These are phyloP conservation scores for Hippophae gyantsensis DNA, from an alignment of 306 rosid species.

Conservation along the genomic window DNA sequence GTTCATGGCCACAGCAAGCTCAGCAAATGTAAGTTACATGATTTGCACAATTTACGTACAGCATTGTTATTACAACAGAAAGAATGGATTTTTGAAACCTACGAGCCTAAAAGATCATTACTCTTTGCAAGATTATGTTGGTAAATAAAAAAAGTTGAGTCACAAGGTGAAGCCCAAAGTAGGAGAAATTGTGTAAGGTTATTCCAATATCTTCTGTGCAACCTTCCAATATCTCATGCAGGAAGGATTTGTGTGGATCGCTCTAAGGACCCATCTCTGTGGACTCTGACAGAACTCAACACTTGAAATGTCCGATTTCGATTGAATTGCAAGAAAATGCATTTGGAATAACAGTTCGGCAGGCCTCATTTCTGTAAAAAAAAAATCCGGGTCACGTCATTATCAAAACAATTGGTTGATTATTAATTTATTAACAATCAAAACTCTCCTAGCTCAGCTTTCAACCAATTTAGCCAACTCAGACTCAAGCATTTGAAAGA, in stretches of 20 bases:
- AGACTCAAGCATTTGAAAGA: background rate
- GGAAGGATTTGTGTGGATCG: constrained; percentile 74
- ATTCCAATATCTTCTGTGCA: constrained; percentile 38
- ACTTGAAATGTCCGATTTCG: constrained; percentile 23
- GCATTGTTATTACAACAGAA: too few relatives aligned
- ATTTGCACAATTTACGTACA: too few relatives aligned
- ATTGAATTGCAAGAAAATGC: constrained; percentile 68
- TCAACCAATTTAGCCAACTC: background rate
- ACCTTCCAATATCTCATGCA: constrained; percentile 79
- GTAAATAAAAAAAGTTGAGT: too few relatives aligned
- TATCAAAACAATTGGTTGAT: background rate
- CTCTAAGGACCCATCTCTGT: constrained; percentile 67
- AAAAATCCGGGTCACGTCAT: background rate
- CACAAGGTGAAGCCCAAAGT: too few relatives aligned
- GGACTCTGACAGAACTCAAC: constrained; percentile 48
- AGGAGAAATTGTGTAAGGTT: background rate
- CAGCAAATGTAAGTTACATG: too few relatives aligned
- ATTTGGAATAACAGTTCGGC: constrained; percentile 81
- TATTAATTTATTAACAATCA: background rate
- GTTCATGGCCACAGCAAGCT: too few relatives aligned
- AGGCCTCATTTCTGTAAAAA: constrained; percentile 57
- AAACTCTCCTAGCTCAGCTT: background rate
- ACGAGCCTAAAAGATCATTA: background rate
- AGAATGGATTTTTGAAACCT: background rate
- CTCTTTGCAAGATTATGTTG: too few relatives aligned